Percentiles rank a stretch among this genome's conserved stretches.
Conservation (phyloP, 768 basidiomycete species). For the Kwoniella mangroviensis region DNA sequence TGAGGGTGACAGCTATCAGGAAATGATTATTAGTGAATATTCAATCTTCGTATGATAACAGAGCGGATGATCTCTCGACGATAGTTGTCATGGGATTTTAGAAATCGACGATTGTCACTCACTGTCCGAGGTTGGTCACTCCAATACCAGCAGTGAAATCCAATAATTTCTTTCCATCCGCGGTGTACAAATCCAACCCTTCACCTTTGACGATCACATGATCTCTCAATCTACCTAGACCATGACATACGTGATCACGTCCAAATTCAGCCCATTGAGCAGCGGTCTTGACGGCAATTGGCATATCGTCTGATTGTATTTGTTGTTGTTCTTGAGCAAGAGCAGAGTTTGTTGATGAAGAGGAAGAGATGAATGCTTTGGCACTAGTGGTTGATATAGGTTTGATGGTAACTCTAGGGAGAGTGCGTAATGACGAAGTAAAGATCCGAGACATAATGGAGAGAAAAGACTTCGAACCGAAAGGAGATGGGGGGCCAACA, state of each 20-base stretch:
- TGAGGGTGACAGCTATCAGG: slow-evolving; percentile 49
- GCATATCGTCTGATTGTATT: slow-evolving; percentile 28
- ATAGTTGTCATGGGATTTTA: too few species aligned
- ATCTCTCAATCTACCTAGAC: slow-evolving; percentile 55
- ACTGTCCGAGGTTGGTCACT: slow-evolving; percentile 82
- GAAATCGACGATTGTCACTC: slow-evolving; percentile 24
- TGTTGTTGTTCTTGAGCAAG: slow-evolving; percentile 19
- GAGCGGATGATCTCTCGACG: not conserved
- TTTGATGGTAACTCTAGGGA: not conserved
- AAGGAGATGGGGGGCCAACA: not conserved
- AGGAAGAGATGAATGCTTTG: slow-evolving; percentile 15
- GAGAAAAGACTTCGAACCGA: not conserved
- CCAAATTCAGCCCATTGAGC: slow-evolving; percentile 56
- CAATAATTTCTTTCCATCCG: slow-evolving; percentile 73
- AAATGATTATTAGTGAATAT: not conserved
- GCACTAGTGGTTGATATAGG: not conserved
- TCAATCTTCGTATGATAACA: not conserved
- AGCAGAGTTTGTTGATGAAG: slow-evolving; percentile 12
- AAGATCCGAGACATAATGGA: slow-evolving; percentile 1
- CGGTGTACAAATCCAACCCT: slow-evolving; percentile 74
- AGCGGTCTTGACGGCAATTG: slow-evolving; percentile 45
- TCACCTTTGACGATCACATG: slow-evolving; percentile 55
- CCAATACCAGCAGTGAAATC: slow-evolving; percentile 84
- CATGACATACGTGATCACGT: slow-evolving; percentile 55
- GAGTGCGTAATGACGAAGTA: not conserved